Evolutionary conservation across 2,329 filamentous ascomycete genomes (phyloP), one percentile per base, ranked within the genome.

Genomic region (Akanthomyces uredinophilus): DNA sequence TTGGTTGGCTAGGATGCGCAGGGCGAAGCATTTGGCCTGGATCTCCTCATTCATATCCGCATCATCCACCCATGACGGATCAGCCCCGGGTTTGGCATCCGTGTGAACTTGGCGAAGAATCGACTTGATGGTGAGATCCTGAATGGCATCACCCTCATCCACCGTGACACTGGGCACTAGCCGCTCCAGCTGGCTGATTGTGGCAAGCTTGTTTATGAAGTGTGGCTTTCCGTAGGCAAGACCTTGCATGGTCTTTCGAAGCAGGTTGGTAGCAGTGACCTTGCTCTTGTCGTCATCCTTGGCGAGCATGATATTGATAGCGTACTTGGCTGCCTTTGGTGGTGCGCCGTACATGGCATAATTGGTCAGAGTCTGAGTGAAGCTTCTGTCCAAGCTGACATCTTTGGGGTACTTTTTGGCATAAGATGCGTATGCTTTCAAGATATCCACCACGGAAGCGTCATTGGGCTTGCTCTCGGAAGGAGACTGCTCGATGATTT

Each of bases 381-480:
- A 94, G 66, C 90, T 90, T 61, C 88, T 86, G 65, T 96, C 90
- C 63, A 86, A 84, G 1, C 91, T 90, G 59, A 99, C 85, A 64
- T 98, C 93, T 13, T 87, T 82, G 0, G 94, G 88, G 67, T 96
- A 94, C 68, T 89, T 92, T 70, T 88, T 89, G 1, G 93, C 91
- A 72, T 96, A 99, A 2, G 90, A 92, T 11, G 94, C 90, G 72
- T 95, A 97, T 3, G 96, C 94, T 72, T 96, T 97, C 63, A 99
- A 81, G 2, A 94, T 94, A 69, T 97, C 91, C 14, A 95, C 91
- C n/a, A 91, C 88, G 3, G 85, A 82, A 1, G 85, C 74, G 59
- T 94, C 89, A 65, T 93, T 93, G 1, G 82, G 71, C 58, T 84
- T 85, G 20, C 80, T 85, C 22, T 84, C 81, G 4, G 85, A 87